These are phyloP conservation scores for Tillandsia leiboldiana DNA, from an alignment of 176 grass and related monocot species.

Conservation along the genomic window DNA sequence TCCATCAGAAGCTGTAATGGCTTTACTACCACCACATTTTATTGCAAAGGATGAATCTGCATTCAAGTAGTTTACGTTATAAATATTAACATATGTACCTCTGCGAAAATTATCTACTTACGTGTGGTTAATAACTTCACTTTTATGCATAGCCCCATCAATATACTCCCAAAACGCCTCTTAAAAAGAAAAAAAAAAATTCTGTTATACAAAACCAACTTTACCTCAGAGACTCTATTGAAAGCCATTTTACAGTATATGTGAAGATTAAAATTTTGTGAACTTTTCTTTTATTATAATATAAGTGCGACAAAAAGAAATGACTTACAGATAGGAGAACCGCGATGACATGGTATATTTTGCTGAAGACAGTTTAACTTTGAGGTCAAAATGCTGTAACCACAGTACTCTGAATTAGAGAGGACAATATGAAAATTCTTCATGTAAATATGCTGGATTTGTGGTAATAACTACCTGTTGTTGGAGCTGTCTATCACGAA, in stretches of 20 bases:
- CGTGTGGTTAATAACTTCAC: no score
- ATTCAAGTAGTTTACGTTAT: background rate
- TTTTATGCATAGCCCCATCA: no score
- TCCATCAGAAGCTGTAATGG: conserved; percentile 44
- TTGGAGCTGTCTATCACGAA: conserved; percentile 52
- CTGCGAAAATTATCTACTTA: background rate
- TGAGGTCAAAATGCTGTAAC: conserved; percentile 43
- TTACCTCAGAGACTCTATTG: no score
- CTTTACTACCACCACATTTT: conserved; percentile 39
- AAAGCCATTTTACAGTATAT: no score
- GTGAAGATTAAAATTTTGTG: no score
- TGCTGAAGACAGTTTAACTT: conserved; percentile 50
- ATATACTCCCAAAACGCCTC: no score
- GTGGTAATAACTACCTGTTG: conserved; percentile 35
- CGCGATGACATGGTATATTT: conserved; percentile 44
- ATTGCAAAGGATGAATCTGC: conserved; percentile 66
- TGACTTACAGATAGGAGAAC: conserved; percentile 46
- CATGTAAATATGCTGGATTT: background rate
- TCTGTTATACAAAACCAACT: no score
- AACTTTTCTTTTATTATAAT: background rate
- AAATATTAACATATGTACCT: background rate
- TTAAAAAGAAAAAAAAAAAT: no score
- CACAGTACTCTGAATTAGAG: conserved; percentile 11
- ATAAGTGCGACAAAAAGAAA: background rate
- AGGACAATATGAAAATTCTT: background rate